Evolutionary conservation across 345 rosid species (phyloP), one percentile per base, ranked within the genome.

Genomic region (Camelina neglecta): DNA sequence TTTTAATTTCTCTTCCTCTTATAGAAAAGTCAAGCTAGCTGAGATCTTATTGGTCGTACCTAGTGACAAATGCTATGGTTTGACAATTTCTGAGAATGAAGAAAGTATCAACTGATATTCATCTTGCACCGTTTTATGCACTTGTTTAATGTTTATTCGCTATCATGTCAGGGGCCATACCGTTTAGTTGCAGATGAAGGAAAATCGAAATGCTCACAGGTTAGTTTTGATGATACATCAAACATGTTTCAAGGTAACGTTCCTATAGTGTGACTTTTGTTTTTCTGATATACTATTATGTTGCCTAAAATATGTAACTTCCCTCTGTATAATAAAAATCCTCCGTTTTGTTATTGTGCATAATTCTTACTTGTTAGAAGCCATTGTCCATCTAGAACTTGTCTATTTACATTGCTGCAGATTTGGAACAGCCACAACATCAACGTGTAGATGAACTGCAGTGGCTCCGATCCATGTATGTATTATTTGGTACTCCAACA

Each of bases 121-220:
- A 11, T 65, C 15, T 21, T 66, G 41, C 41, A 57, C 68, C 39
- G 48, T 6, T 67, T 67, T 54, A 26, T 76, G 51, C 66, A n/a
- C 12, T 13, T 48, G 24, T 33, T 69, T 69, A 18, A 77, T 54
- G 48, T 59, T 29, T 16, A 21, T 58, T 54, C 70, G 71, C 61
- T 57, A 56, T 78, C 57, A 49, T 71, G 44, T 50, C 85, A 95
- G 97, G 97, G 90, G 33, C 98, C 97, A 74, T 92, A 85, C 75
- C 88, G 89, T 38, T 83, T 90, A 70, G 97, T 94, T 82, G 97
- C 92, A 7, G 97, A 90, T 79, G 98, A 94, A 80, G 97, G 97
- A 6, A 95, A 92, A 86, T 90, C 97, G 12, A 95, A 95, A 81
- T 95, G 97, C 75, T 87, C 99, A 3, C 90, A 97, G 99, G 95